Evolutionary conservation across 2,329 filamentous ascomycete species (phyloP).

Genomic region (Xylaria sp.): DNA sequence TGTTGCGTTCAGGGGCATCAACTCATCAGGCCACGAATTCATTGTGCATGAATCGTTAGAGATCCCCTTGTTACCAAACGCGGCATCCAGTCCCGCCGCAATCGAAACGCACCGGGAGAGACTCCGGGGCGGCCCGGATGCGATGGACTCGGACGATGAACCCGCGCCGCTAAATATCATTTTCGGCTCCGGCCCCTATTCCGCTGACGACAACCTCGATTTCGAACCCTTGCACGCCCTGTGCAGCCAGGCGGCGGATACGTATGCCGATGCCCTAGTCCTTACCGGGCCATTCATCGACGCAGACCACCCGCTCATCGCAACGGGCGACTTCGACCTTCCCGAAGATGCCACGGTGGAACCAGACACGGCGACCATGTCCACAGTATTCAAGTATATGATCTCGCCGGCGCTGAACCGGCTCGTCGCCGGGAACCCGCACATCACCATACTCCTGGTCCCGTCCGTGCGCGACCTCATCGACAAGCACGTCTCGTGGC

Average conservation of each 20-base stretch:
- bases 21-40: conserved; percentile 83
- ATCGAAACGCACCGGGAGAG: conserved; percentile 71
- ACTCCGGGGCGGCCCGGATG: conserved; percentile 65
- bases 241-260: conserved; percentile 74
- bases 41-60: conserved; percentile 75
- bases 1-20: conserved; percentile 82
- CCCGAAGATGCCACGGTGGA: conserved; percentile 69
- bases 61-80: conserved; percentile 72
- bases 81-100: conserved; percentile 68
- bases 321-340: conserved; percentile 77
- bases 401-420: conserved; percentile 74
- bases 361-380: conserved; percentile 77
- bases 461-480: conserved; percentile 75
- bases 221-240: conserved; percentile 86
- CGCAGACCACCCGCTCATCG: conserved; percentile 84
- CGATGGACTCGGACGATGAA: conserved; percentile 61
- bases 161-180: conserved; percentile 74
- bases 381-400: conserved; percentile 80
- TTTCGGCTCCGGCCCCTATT: conserved; percentile 85
- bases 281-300: conserved; percentile 89
- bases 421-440: conserved; percentile 70
- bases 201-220: conserved; percentile 86
- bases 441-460: conserved; percentile 78
- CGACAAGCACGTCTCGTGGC: conserved; percentile 71
- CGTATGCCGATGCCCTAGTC: conserved; percentile 76